phyloP scores from a whole-genome alignment of 306 rosid species.

The Lupinus albus region DNA sequence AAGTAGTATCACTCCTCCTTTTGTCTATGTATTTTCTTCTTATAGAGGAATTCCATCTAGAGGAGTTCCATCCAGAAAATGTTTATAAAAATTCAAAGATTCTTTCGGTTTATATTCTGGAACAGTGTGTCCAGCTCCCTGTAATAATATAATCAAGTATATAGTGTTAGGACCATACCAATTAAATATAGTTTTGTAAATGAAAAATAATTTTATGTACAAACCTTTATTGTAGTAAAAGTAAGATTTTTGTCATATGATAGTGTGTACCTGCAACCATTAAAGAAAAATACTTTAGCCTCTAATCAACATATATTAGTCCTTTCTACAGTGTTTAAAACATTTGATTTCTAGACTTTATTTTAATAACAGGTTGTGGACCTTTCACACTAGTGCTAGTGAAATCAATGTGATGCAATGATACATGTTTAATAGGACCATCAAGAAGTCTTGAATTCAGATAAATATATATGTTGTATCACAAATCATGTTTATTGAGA shows the following conservation, averaged over 20 bases:
- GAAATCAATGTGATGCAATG: no score
- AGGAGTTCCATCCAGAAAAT: slow-evolving; percentile 75
- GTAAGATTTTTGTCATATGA: slow-evolving; percentile 75
- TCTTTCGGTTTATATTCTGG: slow-evolving; percentile 90
- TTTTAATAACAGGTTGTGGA: no score
- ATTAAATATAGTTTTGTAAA: background rate
- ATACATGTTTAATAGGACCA: no score
- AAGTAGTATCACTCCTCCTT: slow-evolving; percentile 18
- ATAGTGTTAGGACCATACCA: background rate
- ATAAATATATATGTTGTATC: no score
- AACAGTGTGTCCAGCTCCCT: slow-evolving; percentile 97
- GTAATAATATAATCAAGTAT: slow-evolving; percentile 42
- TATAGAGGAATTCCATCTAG: slow-evolving; percentile 47
- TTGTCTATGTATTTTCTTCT: slow-evolving; percentile 7
- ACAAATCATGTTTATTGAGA: no score
- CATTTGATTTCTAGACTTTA: no score
- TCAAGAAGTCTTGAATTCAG: no score
- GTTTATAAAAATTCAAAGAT: slow-evolving; percentile 71
- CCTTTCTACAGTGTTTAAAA: no score
- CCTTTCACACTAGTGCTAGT: no score
- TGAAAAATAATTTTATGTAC: background rate
- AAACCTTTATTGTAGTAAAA: slow-evolving; percentile 78
- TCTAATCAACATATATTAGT: background rate
- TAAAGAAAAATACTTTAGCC: slow-evolving; percentile 3
- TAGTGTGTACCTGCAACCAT: slow-evolving; percentile 66